phyloP scores from a whole-genome alignment of 2,329 filamentous ascomycete species.

The Botryotinia convoluta region DNA sequence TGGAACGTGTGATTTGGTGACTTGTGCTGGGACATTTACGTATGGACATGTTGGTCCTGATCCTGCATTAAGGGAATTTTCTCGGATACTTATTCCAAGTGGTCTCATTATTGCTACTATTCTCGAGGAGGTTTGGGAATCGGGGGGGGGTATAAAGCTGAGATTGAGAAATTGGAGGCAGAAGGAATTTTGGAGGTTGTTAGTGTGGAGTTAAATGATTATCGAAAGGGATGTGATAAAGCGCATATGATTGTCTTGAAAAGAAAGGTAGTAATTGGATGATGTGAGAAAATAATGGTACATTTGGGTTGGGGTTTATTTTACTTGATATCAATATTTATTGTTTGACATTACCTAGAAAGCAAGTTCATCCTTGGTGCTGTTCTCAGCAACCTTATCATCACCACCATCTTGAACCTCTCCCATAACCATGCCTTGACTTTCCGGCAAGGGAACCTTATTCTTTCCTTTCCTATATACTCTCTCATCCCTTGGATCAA shows the following conservation, averaged over 20 bases:
- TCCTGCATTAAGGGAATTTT: background rate
- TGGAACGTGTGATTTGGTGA: background rate
- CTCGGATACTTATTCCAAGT: background rate
- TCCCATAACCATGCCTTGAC: conserved; percentile 21
- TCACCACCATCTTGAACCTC: conserved; percentile 4
- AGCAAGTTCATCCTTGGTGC: background rate
- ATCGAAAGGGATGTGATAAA: background rate
- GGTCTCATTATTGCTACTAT: background rate
- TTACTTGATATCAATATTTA: background rate
- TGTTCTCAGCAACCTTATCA: background rate
- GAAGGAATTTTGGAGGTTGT: background rate
- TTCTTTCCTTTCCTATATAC: conserved; percentile 79
- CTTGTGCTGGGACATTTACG: background rate
- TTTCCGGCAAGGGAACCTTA: conserved; percentile 32
- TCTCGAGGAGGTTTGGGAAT: background rate
- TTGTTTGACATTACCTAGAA: background rate
- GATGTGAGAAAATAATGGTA: background rate
- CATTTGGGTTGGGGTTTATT: background rate
- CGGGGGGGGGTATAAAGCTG: background rate
- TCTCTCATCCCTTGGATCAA: conserved; percentile 84
- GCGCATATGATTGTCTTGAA: background rate
- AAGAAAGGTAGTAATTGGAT: background rate
- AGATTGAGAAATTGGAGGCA: background rate
- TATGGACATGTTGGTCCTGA: background rate
- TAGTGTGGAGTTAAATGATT: background rate